phyloP scores from a whole-genome alignment of 2,329 filamentous ascomycete species.

The Sarocladiaceae sp. region DNA sequence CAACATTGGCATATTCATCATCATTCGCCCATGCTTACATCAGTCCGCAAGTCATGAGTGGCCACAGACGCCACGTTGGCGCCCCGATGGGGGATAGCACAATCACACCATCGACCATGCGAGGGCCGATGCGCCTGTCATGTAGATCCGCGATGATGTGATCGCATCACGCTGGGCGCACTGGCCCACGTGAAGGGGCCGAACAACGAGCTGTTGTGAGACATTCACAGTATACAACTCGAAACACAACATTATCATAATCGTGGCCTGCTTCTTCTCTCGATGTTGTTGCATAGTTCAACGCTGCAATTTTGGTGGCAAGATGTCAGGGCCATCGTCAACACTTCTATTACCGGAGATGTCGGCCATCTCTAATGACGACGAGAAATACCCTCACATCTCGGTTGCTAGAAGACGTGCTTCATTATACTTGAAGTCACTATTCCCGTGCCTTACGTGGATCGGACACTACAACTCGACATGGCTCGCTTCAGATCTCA shows the following conservation, averaged over 20 bases:
- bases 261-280: too few species aligned
- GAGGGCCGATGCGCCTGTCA: slow-evolving; percentile 1
- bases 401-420: neutral
- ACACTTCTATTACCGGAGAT: too few species aligned
- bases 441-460: slow-evolving; percentile 92
- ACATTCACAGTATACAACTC: neutral
- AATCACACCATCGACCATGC: slow-evolving; percentile 6
- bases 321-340: neutral
- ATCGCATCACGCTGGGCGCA: neutral
- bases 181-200: neutral
- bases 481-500: slow-evolving; percentile 85
- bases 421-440: slow-evolving; percentile 64
- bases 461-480: slow-evolving; percentile 81
- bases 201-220: neutral
- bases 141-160: slow-evolving; percentile 3
- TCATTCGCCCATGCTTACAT: neutral
- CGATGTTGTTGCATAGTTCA: too few species aligned
- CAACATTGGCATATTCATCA: neutral
- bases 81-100: slow-evolving; percentile 1
- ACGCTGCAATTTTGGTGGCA: neutral
- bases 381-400: neutral
- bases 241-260: neutral
- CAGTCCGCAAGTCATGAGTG: neutral
- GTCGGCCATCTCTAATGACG: neutral
- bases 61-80: neutral